These are phyloP conservation scores for Gossypium davidsonii DNA, from an alignment of 441 rosid genomes.

Conservation along the genomic window DNA sequence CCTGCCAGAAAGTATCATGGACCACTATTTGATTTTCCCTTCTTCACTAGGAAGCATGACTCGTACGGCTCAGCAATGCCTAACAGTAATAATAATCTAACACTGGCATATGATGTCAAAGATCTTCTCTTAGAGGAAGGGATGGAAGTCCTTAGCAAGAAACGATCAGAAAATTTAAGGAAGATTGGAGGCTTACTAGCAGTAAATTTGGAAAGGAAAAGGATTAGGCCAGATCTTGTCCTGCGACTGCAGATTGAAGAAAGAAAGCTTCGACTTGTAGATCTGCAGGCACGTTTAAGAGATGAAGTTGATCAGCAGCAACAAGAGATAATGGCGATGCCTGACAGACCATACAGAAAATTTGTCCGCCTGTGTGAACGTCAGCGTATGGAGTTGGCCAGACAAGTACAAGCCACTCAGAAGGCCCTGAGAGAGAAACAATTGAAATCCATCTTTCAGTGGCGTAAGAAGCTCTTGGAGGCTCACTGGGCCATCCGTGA, in stretches of 20 bases:
- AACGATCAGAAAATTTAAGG: slow-evolving; percentile 75
- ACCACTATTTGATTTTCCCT: slow-evolving; percentile 97
- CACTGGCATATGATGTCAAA: slow-evolving; percentile 83
- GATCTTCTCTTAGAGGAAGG: slow-evolving; percentile 96
- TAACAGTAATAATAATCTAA: slow-evolving; percentile 75
- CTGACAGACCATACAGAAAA: slow-evolving; percentile 96
- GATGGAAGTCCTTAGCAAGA: slow-evolving; percentile 64
- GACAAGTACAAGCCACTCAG: slow-evolving; percentile 86
- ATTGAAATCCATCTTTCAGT: slow-evolving; percentile 88
- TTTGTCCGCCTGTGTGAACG: slow-evolving; percentile 98
- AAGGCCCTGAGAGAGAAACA: slow-evolving; percentile 92
- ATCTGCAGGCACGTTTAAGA: slow-evolving; percentile 80
- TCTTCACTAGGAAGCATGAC: slow-evolving; percentile 94
- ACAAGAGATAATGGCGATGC: slow-evolving; percentile 99
- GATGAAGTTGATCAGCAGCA: slow-evolving; percentile 96
- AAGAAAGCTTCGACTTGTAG: slow-evolving; percentile 78
- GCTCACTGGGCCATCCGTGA: slow-evolving; percentile 98
- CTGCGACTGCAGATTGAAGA: slow-evolving; percentile 96
- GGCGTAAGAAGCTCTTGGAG: slow-evolving; percentile 99
- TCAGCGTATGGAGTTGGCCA: slow-evolving; percentile 83
- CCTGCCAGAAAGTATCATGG: slow-evolving; percentile 95
- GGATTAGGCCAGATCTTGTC: slow-evolving; percentile 99
- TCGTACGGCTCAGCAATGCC: slow-evolving; percentile 71
- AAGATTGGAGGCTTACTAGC: slow-evolving; percentile 80
- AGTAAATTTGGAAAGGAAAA: slow-evolving; percentile 90